Base-by-base conservation (phyloP, 1,139 yeast genomes). In the Sugiyamaella novakii region DNA sequence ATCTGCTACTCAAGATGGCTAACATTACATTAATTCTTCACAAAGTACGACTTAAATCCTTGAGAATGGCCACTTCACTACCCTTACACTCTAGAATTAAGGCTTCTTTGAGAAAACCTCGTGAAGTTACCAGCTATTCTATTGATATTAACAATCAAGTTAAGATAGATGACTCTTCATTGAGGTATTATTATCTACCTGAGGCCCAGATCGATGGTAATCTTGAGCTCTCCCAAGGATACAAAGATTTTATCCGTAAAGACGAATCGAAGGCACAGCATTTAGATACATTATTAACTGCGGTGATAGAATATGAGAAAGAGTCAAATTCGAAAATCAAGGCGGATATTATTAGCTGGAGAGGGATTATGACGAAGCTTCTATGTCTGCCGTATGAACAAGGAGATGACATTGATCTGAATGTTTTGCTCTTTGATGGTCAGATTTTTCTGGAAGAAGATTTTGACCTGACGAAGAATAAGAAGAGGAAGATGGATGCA, bases 391-490 rank as follows among this genome's bases (percentile, higher is more conserved):
- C 89, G 0, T 81, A 77, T 59, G 75, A 76, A 47, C 59, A 66
- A 27, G 67, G 71, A 33, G 85, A 85, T 50, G 76, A 78, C n/a
- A 67, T 89, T 14, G 81, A 80, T 54, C 69, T 86, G 49, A 81
- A 87, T 54, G 68, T 87, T 6, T 78, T 75, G 5, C 72, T 72
- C 22, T 88, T 78, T 65, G 96, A 91, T 64, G 95, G 92, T 0
- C 96, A 88, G 60, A 67, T 92, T n/a, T 87, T 89, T 64, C 80
- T 92, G 40, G 86, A 83, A 58, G 76, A 77, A 46, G 86, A 84
- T 60, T 73, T 72, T 38, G 73, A 68, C 21, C 62, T 69, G 12
- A 76, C 69, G 35, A 52, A 35, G 56, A 53, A 44, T 41, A 53
- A 53, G 27, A 54, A 53, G 29, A 53, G 59, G 2, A 46, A 58